Base-by-base conservation (phyloP, 495 filamentous ascomycete genomes). In the Parathielavia hyrcaniae region DNA sequence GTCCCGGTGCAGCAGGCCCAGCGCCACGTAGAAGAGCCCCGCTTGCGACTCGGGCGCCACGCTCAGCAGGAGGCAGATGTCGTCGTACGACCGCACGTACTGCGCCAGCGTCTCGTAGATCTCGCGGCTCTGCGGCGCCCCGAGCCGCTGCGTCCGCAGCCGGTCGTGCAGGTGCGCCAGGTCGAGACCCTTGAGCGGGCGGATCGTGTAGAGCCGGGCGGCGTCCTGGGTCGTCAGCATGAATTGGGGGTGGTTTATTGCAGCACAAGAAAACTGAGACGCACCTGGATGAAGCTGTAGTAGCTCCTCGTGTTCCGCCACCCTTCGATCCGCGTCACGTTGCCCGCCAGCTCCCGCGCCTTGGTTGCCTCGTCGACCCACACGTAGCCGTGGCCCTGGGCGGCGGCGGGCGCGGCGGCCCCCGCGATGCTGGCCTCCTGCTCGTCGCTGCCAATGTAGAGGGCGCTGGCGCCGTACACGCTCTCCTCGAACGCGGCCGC, bases 301-400 rank as follows among this genome's bases (percentile, higher is more conserved):
- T 97, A 99, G 62, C 88, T 95, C 59, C 93, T 79, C 2, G 93
- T 97, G 53, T 86, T 90, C 54, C 95, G 80, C 93, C 93, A 99
- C 40, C 91, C 93, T 69, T 97, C 95, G 45, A 99, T 95, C 43
- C 93, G 78, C 54, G 86, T 87, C 35, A 95, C 89, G 32, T 92
- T 95, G 1, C 89, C 92, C 8, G 88, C 84, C 23, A 99, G 79
- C 72, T 97, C 95, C 50, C 83, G 83, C 62, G 86, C 82, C 69
- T 88, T 90, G n/a, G 85, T 77, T 11, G 72, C 69, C 48, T 96
- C 89, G 68, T 95, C 88, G 8, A 83, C 71, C 95, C 95, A 99
- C 8, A 99, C 91, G 66, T 95, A 96, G 34, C 93, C 93, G 70
- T 99, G 93, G 4, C 93, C 68, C 0, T 43, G 52, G 16, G 53